Evolutionary conservation across 495 filamentous ascomycete species (phyloP).

Genomic region (Halenospora varia): DNA sequence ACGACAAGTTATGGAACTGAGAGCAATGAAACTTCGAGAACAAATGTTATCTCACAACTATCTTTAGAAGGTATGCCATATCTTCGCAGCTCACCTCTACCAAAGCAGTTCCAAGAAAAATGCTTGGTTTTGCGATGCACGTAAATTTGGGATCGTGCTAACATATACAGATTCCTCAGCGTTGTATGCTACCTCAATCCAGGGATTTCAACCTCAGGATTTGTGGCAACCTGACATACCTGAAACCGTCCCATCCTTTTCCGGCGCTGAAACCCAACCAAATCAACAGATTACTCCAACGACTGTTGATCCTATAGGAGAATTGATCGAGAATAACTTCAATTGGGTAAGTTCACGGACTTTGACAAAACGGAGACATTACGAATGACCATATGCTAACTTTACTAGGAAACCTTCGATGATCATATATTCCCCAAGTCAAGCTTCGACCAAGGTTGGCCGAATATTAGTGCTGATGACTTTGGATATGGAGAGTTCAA

Average conservation of each 20-base stretch:
- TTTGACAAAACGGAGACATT: too few relatives aligned
- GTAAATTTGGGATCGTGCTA: too few relatives aligned
- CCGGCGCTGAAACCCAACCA: constrained; percentile 10
- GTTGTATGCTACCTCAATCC: neutral
- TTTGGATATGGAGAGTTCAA: neutral
- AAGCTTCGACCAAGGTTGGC: neutral
- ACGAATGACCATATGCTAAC: too few relatives aligned
- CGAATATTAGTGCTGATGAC: neutral
- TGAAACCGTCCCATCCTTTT: constrained; percentile 4
- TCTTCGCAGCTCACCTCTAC: neutral
- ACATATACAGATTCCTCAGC: neutral
- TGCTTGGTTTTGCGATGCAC: too few relatives aligned
- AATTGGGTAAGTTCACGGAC: constrained; percentile 45
- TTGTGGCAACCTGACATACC: neutral
- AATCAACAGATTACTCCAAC: constrained; percentile 23
- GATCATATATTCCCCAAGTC: neutral
- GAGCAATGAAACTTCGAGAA: constrained; percentile 4
- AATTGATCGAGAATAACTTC: constrained; percentile 26
- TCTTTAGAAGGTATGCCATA: constrained; percentile 15
- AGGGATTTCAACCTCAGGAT: neutral
- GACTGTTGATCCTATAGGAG: constrained; percentile 25
- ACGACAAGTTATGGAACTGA: neutral
- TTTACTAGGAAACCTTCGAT: neutral
- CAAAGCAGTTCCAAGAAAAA: too few relatives aligned
- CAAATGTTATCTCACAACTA: constrained; percentile 17